phyloP scores from a whole-genome alignment of 2,329 filamentous ascomycete species.

The Calonectria henricotiae region DNA sequence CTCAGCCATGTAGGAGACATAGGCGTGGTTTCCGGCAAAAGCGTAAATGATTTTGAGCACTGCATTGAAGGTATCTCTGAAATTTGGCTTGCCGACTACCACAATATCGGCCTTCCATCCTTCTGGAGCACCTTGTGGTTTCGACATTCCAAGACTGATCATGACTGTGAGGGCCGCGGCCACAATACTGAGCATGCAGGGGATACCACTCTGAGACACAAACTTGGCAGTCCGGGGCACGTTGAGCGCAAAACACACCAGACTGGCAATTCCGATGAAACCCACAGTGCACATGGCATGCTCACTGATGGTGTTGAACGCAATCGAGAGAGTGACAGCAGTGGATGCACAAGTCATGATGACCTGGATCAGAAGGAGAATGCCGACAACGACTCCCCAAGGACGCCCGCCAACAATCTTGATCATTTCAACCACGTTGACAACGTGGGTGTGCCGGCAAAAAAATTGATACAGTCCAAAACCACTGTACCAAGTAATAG shows the following conservation, averaged over 20 bases:
- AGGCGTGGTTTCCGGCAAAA: slow-evolving; percentile 48
- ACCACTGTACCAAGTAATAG: slow-evolving; percentile 39
- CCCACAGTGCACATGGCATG: slow-evolving; percentile 74
- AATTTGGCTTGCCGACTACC: slow-evolving; percentile 31
- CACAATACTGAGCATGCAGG: slow-evolving; percentile 45
- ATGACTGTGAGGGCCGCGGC: slow-evolving; percentile 47
- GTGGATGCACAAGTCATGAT: slow-evolving; percentile 63
- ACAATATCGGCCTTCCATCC: slow-evolving; percentile 42
- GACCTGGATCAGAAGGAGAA: slow-evolving; percentile 34
- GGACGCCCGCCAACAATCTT: slow-evolving; percentile 39
- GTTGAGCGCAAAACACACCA: slow-evolving; percentile 73
- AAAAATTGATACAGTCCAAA: slow-evolving; percentile 36
- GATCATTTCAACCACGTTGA: slow-evolving; percentile 40
- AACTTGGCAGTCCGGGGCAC: slow-evolving; percentile 74
- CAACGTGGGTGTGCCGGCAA: slow-evolving; percentile 32
- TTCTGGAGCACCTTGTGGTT: slow-evolving; percentile 35
- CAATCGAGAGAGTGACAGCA: slow-evolving; percentile 75
- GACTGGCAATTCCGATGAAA: slow-evolving; percentile 74
- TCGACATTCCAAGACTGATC: slow-evolving; percentile 43
- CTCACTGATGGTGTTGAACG: slow-evolving; percentile 77
- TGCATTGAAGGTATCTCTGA: slow-evolving; percentile 40
- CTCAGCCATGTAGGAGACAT: slow-evolving; percentile 48
- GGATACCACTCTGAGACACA: slow-evolving; percentile 41
- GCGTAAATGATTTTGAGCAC: slow-evolving; percentile 45
- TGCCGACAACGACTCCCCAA: slow-evolving; percentile 34